Base-by-base conservation (phyloP, 768 basidiomycete species). In the Suillus subaureus region DNA sequence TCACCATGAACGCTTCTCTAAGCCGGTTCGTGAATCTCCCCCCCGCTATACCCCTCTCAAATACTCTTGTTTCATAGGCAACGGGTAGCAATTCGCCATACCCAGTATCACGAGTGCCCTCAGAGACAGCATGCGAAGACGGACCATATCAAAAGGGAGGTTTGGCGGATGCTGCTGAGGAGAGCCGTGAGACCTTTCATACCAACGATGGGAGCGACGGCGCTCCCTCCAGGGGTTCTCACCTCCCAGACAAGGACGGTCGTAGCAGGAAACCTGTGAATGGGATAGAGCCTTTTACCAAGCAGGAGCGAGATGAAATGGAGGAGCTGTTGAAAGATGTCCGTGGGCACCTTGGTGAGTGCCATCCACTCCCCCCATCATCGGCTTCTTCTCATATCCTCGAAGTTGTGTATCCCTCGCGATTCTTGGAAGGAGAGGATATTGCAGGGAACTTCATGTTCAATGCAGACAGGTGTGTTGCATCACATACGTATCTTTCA, bases 391-490 rank as follows among this genome's bases (percentile, higher is more conserved):
- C 31, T 55, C 12, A 43, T 9, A 16, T 21, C 4, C 18, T 11
- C n/a, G 45, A 69, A 97, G 96, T 98, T 45, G 63, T 93, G 13
- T 92, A 92, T 78, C 89, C 96, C 2, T 92, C 83, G 18, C 87
- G 89, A 13, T 98, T 98, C 80, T 73, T 99, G 66, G 96, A 98
- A 77, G 92, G 87, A n/a, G 96, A 98, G 78, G 94, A 97, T 73
- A 82, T 87, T 1, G 89, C 91, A 7, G 91, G 96, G 69, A 98
- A 99, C 75, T 97, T 97, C 81, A 79, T 97, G 66, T 97, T 97
- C 79, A 93, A 92, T 72, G 87, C 93, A 35, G 96, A 97, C 73
- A 84, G 85, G 91, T 90, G 68, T 66, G 83, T 74, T 37, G 12
- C 12, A 13, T 54, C 9, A 49, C 39, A 51, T 42, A 8, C 6